Evolutionary conservation across 2,329 filamentous ascomycete genomes (phyloP), one percentile per base, ranked within the genome.

Genomic region (Penicillium sclerotiorum): DNA sequence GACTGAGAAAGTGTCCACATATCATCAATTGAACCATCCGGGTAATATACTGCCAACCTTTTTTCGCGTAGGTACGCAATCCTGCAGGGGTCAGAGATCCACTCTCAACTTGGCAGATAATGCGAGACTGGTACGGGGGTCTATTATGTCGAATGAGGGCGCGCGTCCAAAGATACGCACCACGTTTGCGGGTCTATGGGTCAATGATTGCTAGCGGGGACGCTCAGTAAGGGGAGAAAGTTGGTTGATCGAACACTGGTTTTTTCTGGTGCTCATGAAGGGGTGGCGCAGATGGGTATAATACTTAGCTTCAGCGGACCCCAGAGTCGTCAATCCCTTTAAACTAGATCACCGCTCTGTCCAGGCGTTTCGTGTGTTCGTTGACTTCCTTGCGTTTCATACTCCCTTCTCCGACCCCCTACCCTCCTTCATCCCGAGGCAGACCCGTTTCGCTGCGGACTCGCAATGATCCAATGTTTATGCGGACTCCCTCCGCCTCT

Each of bases 401-500:
- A n/a, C n/a, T n/a, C n/a, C 22, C n/a, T 21, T 30, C 28, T 8
- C 17, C 23, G 20, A 25, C 5, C 21, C 22, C 15, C 21, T 28
- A 18, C 18, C 28, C 33, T 15, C 41, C 21, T 28, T 18, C 42
- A 8, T 32, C 39, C 15, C 22, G 33, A 38, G 38, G 28, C 41
- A 35, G 8, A 11, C 28, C 11, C 39, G 21, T 37, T n/a, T 27
- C 21, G 13, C 22, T 15, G 13, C 17, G 42, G 25, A 49, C 47
- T 17, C 46, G 44, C 47, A 33, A 61, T 61, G 58, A 49, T 47
- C 51, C 36, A 55, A 60, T 61, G 55, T 54, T 38, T 47, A 38
- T 44, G 53, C 47, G 51, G 53, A 36, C 41, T 44, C 45, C 37
- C 47, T 56, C 50, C 56, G 49, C 45, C 44, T n/a, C n/a, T n/a